Evolutionary conservation across 768 basidiomycete species (phyloP).

Genomic region (Agrocybe praecox): DNA sequence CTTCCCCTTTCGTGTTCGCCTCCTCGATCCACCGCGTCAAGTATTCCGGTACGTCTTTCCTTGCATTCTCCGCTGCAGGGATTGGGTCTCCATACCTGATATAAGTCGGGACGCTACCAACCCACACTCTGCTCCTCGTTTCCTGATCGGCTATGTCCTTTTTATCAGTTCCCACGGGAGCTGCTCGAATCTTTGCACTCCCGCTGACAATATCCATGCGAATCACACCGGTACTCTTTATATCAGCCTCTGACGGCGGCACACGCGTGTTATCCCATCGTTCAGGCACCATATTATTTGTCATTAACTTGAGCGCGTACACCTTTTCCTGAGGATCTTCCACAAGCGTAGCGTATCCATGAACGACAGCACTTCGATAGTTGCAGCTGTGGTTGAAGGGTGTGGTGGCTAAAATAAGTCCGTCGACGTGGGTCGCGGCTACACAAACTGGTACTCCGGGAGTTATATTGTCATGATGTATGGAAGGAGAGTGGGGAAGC

Average conservation of each 20-base stretch:
- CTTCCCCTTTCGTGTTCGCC: conserved; percentile 12
- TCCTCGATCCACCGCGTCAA: conserved; percentile 10
- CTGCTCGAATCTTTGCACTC: conserved; percentile 27
- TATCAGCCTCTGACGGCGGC: conserved; percentile 25
- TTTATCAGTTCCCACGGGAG: conserved; percentile 21
- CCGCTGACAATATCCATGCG: conserved; percentile 28
- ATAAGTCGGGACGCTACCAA: conserved; percentile 22
- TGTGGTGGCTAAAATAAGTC: conserved; percentile 27
- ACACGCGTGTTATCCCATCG: conserved; percentile 28
- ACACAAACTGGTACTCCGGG: conserved; percentile 27
- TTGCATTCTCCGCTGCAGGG: conserved; percentile 19
- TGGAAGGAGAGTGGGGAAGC: conserved; percentile 11
- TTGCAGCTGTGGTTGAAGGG: conserved; percentile 30
- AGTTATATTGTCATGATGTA: conserved; percentile 7
- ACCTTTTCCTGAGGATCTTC: conserved; percentile 22
- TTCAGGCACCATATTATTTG: conserved; percentile 21
- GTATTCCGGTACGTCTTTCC: conserved; percentile 14
- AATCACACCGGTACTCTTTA: conserved; percentile 24
- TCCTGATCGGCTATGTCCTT: conserved; percentile 20
- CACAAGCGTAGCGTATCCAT: conserved; percentile 23
- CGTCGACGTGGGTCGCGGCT: conserved; percentile 26
- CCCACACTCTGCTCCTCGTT: conserved; percentile 23
- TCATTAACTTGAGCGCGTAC: conserved; percentile 25
- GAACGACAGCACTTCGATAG: conserved; percentile 28
- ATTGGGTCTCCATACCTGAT: conserved; percentile 19